phyloP scores from a whole-genome alignment of 257 asterid genomes.

The Penstemon davidsonii region DNA sequence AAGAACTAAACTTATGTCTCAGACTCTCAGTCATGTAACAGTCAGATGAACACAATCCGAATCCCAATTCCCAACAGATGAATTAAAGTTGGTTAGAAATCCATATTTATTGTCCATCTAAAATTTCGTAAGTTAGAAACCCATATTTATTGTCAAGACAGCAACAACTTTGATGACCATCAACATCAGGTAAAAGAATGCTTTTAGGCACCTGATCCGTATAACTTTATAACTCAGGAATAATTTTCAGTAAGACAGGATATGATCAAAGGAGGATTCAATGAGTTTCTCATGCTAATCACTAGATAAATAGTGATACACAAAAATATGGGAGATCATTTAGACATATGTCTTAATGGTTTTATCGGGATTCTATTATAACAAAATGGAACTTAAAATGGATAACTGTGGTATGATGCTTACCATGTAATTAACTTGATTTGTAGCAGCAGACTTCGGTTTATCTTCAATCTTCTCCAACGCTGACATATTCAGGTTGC shows the following conservation, averaged over 20 bases:
- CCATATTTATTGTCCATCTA: background rate
- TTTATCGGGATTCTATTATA: conserved; percentile 6
- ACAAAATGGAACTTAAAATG: conserved; percentile 7
- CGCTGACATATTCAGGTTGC: conserved; percentile 33
- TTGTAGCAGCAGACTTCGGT: conserved; percentile 41
- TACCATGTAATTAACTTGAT: conserved; percentile 48
- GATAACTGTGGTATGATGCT: conserved; percentile 26
- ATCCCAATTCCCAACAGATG: too few species aligned
- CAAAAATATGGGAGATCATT: background rate
- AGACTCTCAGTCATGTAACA: too few species aligned
- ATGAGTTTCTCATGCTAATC: background rate
- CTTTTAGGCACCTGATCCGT: background rate
- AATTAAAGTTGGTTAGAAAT: background rate
- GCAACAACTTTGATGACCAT: background rate
- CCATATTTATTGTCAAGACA: background rate
- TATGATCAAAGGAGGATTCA: conserved; percentile 1
- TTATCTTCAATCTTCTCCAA: conserved; percentile 37
- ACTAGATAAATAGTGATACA: background rate
- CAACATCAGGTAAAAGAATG: background rate
- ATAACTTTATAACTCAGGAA: background rate
- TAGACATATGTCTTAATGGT: background rate
- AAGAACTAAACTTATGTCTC: too few species aligned
- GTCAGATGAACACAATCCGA: background rate
- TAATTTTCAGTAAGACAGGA: background rate
- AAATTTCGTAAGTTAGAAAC: background rate